Evolutionary conservation across 2,329 filamentous ascomycete genomes (phyloP), one percentile per base, ranked within the genome.

Genomic region (Ophiostoma ips): DNA sequence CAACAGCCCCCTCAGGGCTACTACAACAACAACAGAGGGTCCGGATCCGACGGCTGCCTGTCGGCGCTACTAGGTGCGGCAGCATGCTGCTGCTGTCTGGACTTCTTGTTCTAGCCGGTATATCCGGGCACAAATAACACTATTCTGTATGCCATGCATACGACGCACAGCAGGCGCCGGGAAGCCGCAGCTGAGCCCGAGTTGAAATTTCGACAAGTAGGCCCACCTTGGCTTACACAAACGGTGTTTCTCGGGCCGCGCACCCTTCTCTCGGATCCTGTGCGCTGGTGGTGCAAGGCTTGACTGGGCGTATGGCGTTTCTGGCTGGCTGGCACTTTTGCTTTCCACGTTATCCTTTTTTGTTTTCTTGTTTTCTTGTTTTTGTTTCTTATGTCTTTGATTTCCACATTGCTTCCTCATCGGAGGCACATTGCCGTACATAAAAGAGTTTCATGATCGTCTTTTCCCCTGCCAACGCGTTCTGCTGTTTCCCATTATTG

Each of bases 21-120:
- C 13, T n/a, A 36, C 13, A 13, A 36, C 13, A 36, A 36, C 35
- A 4, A 28, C 5, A 28, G 24, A 28, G 24, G 19, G 50, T 45
- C 44, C 16, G 38, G 48, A 35, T 52, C 54, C 18, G 53, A 50
- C 15, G 61, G 64, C 13, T 64, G 63, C 49, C 56, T 75, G 38
- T 68, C 68, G 33, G 71, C 70, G 38, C 59, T 76, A 49, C 57
- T 76, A 15, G 75, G 71, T 15, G 66, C 67, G 55, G 59, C 75
- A 53, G 75, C 75, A 1, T 77, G 74, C 61, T 79, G 75, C 60
- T 79, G 75, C 63, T 79, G 75, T 59, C 60, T 79, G 58, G 75
- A 79, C 55, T 64, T 67, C 19, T 59, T 78, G n/a, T 77, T 76
- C 58, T 79, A 71, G 35, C 15, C 38, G 28, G 46, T 13, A 15